These are phyloP conservation scores for Coffea humblotiana DNA, from an alignment of 305 asterid genomes.

Conservation along the genomic window DNA sequence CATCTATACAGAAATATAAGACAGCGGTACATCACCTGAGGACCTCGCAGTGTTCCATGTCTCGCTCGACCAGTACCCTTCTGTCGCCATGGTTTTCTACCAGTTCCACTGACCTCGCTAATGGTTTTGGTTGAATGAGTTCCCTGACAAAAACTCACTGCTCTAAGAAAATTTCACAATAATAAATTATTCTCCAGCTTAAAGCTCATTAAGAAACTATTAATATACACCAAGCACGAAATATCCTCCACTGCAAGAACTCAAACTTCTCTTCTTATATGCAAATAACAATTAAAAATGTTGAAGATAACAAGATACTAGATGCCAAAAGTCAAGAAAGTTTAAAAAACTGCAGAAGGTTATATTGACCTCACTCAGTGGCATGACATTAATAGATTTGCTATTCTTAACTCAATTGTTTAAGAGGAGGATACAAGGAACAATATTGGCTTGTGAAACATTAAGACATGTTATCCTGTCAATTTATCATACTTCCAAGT, in stretches of 20 bases:
- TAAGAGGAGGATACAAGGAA: background rate
- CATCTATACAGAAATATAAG: conserved; percentile 5
- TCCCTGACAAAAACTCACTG: conserved; percentile 50
- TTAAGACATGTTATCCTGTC: background rate
- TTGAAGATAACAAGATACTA: background rate
- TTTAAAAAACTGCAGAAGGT: background rate
- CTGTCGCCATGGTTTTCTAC: conserved; percentile 86
- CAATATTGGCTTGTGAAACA: background rate
- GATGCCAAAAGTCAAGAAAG: background rate
- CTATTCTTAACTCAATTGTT: background rate
- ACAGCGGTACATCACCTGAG: conserved; percentile 57
- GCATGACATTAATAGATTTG: background rate
- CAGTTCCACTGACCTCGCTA: conserved; percentile 96
- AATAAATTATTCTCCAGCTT: background rate
- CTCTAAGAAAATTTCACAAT: conserved; percentile 10
- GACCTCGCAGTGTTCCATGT: conserved; percentile 78
- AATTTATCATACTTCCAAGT: conserved; percentile 2
- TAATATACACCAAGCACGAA: background rate
- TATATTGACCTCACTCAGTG: background rate
- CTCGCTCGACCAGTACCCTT: conserved; percentile 95
- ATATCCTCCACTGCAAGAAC: background rate
- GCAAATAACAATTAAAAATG: background rate
- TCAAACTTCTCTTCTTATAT: background rate
- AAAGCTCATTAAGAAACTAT: background rate
- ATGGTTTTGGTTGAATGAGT: conserved; percentile 90